Percentiles rank a stretch among this genome's conserved stretches.
Conservation (phyloP, 306 rosid species). For the Acacia confusa region DNA sequence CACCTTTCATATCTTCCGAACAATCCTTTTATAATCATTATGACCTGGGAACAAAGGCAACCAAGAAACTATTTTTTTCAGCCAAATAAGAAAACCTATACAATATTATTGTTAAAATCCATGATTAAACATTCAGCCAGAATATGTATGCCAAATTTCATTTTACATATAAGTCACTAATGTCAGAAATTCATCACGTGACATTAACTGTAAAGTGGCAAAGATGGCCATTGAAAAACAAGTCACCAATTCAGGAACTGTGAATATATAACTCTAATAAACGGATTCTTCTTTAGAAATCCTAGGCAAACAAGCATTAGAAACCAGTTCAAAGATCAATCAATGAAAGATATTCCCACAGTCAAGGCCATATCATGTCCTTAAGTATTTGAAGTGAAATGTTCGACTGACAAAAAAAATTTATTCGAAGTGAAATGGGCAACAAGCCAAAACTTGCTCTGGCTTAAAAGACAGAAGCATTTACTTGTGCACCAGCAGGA, state of each 20-base stretch:
- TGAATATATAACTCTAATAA: background rate
- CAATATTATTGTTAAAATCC: background rate
- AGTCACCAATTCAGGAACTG: background rate
- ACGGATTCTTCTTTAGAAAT: background rate
- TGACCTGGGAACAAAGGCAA: constrained; percentile 46
- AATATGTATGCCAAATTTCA: background rate
- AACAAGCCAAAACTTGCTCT: background rate
- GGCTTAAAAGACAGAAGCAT: background rate
- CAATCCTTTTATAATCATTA: constrained; percentile 89
- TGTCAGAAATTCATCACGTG: background rate
- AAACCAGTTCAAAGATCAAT: background rate
- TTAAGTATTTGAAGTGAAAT: background rate
- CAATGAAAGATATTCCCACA: background rate
- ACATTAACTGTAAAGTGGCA: background rate
- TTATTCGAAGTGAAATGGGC: background rate
- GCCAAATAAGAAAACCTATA: background rate
- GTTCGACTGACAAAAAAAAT: too few relatives aligned
- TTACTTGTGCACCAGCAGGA: background rate
- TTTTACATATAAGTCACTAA: background rate
- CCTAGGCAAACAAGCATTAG: background rate
- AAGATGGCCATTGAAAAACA: background rate
- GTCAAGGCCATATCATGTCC: background rate
- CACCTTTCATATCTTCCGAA: constrained; percentile 78
- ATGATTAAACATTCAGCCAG: background rate
- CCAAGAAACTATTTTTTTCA: background rate